Evolutionary conservation across 164 flowering plant species (phyloP).

Genomic region (Nymphaea thermarum): DNA sequence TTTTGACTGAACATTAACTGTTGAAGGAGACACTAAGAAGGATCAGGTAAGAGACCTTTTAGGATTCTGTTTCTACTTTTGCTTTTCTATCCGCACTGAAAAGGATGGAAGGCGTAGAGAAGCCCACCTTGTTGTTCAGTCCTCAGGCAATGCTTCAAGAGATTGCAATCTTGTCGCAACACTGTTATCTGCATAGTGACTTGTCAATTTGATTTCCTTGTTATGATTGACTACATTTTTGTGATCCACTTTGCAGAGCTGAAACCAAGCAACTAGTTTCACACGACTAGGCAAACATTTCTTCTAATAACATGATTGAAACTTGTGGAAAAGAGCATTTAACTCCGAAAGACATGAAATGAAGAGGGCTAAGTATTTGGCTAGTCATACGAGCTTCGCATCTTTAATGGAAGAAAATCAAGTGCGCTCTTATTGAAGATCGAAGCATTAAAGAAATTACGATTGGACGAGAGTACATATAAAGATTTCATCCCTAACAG

Average conservation of each 20-base stretch:
- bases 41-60: not conserved
- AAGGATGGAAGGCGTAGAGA: not conserved
- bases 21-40: not conserved
- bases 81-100: not conserved
- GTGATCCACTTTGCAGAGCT: not conserved
- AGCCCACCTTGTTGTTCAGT: not conserved
- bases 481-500: no score
- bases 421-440: no score
- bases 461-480: no score
- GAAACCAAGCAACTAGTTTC: not conserved
- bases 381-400: no score
- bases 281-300: not conserved
- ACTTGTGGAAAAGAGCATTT: not conserved
- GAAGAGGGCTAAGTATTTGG: no score
- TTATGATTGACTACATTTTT: no score
- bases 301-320: not conserved
- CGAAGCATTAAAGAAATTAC: no score
- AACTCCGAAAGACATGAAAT: not conserved
- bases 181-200: not conserved
- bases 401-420: no score
- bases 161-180: not conserved
- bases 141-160: not conserved
- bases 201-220: not conserved
- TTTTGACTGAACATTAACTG: no score
- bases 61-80: not conserved